phyloP scores from a whole-genome alignment of 148 eudicot species.

The Rhododendron henanense region DNA sequence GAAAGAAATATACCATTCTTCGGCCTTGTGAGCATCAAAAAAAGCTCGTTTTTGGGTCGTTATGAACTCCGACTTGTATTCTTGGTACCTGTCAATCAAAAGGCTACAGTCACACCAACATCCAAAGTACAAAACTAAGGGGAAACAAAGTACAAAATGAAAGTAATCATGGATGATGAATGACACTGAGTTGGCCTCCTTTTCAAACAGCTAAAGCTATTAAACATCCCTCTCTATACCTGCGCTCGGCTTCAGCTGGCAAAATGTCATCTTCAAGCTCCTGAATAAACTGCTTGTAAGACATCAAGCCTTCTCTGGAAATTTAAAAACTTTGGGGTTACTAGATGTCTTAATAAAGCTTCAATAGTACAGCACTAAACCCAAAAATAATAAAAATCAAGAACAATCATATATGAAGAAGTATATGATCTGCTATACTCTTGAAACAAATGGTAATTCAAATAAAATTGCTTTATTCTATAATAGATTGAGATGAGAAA shows the following conservation, averaged over 20 bases:
- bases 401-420: background rate
- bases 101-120: conserved; percentile 3
- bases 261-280: conserved; percentile 98
- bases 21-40: conserved; percentile 93
- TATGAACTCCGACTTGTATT: conserved; percentile 87
- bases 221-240: conserved; percentile 34
- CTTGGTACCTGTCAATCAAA: conserved; percentile 64
- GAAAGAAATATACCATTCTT: conserved; percentile 66
- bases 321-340: conserved; percentile 3
- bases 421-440: background rate
- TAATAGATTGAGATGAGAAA: background rate
- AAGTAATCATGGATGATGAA: background rate
- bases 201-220: background rate
- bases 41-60: conserved; percentile 84
- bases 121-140: background rate
- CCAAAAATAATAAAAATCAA: background rate
- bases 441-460: background rate
- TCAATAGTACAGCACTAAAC: background rate
- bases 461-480: background rate
- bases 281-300: conserved; percentile 98
- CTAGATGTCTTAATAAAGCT: background rate
- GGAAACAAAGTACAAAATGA: background rate
- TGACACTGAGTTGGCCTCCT: background rate
- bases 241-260: conserved; percentile 96
- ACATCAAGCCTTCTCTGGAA: conserved; percentile 89